Evolutionary conservation across 2,329 filamentous ascomycete species (phyloP), one percentile per base, ranked within the genome.

Genomic region (Penicillium janthinellum): DNA sequence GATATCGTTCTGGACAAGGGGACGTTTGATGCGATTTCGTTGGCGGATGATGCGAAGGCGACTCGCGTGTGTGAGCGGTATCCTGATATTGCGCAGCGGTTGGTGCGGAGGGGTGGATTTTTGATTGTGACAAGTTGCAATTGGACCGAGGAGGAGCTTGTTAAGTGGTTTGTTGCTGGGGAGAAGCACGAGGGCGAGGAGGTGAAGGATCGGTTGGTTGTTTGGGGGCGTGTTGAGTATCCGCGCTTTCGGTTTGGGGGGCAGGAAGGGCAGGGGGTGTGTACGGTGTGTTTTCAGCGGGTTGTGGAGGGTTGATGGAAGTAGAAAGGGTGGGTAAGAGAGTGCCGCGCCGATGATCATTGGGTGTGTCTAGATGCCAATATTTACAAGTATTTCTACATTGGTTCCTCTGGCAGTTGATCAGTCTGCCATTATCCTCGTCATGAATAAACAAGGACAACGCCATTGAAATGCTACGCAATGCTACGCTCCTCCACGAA

Each of bases 1-100:
- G 92, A 98, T 76, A 86, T 97, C 0, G 89, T 97, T 0, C 84
- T 97, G n/a, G 95, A 99, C 78, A 99, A 99, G 79, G 95, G 95
- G 47, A 99, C 95, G 0, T 99, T 98, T 74, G 95, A 99, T 80
- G 95, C 95, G 11, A 90, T 99, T 37, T 92, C 88, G 52, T 80
- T 98, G n/a, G 78, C 75, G 14, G 75, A 69, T 10, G 75, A 78
- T 37, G 71, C 69, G n/a, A 68, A 68, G 62, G 64, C 56, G 5
- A 63, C 69, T 39, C 84, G 89, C 56, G 81, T 90, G 12, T 90
- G 87, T 72, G 91, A 96, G 74, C 83, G 83, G 3, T 99, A 99
- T 78, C 84, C 86, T 50, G 82, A 83, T 49, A 85, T 86, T 54
- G 88, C 94, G 35, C 79, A 88, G 62, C 78, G 77, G 31, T 81